A percentile compares a stretch with the other conserved stretches of the same genome.
phyloP scores from a whole-genome alignment of 495 filamentous ascomycete species.

The Aspergillus coremiiformis region DNA sequence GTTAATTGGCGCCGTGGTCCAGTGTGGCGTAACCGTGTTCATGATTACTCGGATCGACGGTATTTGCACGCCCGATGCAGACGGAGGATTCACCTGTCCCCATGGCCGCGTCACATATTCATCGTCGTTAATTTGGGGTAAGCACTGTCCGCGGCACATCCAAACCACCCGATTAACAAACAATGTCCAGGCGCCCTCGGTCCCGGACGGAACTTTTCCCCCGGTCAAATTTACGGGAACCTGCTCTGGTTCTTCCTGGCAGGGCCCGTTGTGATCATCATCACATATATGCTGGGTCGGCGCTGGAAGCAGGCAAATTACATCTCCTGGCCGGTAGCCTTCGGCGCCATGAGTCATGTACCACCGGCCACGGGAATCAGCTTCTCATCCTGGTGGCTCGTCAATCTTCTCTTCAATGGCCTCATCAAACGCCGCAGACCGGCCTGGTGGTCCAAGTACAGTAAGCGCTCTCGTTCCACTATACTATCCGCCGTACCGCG shows the following conservation, averaged over 20 bases:
- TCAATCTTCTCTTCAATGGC: slow-evolving; percentile 60
- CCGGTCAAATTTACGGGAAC: slow-evolving; percentile 57
- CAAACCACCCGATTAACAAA: neutral
- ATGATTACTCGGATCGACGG: slow-evolving; percentile 54
- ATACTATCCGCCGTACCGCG: slow-evolving; percentile 39
- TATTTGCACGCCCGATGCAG: slow-evolving; percentile 53
- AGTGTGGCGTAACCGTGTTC: slow-evolving; percentile 58
- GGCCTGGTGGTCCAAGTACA: slow-evolving; percentile 59
- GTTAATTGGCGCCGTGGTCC: slow-evolving; percentile 58
- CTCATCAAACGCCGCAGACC: slow-evolving; percentile 48
- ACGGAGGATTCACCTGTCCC: slow-evolving; percentile 61
- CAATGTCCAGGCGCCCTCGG: slow-evolving; percentile 44
- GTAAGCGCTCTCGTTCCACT: slow-evolving; percentile 34
- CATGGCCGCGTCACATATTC: slow-evolving; percentile 62
- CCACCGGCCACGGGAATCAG: slow-evolving; percentile 63
- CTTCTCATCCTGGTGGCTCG: slow-evolving; percentile 61
- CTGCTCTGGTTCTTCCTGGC: slow-evolving; percentile 58
- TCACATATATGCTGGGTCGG: slow-evolving; percentile 49
- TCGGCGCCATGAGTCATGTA: slow-evolving; percentile 56
- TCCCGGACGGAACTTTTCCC: slow-evolving; percentile 59
- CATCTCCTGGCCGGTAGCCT: slow-evolving; percentile 59
- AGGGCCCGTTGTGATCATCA: slow-evolving; percentile 49
- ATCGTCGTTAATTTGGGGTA: slow-evolving; percentile 64
- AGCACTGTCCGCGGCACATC: neutral
- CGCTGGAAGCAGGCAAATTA: slow-evolving; percentile 47